Evolutionary conservation across 805 yeast species (phyloP), one percentile per base, ranked within the genome.

Genomic region (Wickerhamomyces bisporus): DNA sequence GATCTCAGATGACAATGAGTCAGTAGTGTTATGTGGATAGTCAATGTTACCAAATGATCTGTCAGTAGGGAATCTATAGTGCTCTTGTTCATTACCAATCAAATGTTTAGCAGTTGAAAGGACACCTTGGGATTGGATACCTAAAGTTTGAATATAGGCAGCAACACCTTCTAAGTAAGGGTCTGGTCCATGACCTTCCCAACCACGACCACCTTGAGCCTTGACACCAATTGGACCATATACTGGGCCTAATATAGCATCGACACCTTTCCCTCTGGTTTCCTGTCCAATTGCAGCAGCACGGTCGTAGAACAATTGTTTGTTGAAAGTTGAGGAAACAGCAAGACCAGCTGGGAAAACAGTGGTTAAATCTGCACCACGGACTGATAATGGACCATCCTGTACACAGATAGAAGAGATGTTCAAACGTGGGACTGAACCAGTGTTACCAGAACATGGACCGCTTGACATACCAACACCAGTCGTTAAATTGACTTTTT

Each of bases 171-270:
- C 73, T 33, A 77, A 55, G 41, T 74, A 75, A 3, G 82, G 79
- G 50, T 77, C 82, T 6, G 76, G 61, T 13, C 79, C 77, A 52
- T 74, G 75, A 19, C 75, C 68, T 55, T 77, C 82, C 79, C 80
- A 75, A 52, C 71, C 73, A 44, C 81, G 62, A 12, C 82, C 83
- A 25, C 77, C 81, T 24, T 68, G 70, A 7, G 79, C 81, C 48
- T 75, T 70, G 24, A 68, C 58, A 4, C 82, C 82, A 23, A 76
- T 60, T 10, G 81, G 81, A 2, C 79, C 81, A 28, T 71, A 61
- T 3, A 62, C 61, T 2, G 83, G 81, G 2, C 79, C 81, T 16
- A 76, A 57, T 14, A 68, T 61, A 29, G 72, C 64, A 48, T 75
- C 71, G n/a, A 71, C 73, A 28, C 79, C 80, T 50, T 75, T 75